These are phyloP conservation scores for Cucurbita pepo DNA, from an alignment of 306 rosid species.

Conservation along the genomic window DNA sequence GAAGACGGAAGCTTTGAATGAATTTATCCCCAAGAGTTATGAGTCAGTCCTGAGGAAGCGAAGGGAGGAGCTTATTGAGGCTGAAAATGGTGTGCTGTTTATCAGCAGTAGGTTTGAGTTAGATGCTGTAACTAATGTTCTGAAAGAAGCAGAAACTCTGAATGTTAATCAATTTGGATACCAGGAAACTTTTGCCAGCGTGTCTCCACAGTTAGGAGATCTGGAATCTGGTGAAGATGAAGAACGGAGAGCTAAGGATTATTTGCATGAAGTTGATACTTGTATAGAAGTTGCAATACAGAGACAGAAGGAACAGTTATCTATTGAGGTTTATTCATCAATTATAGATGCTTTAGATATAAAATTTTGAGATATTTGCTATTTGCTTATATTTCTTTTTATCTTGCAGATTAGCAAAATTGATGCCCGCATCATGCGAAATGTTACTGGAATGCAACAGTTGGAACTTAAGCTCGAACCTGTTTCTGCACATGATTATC, in stretches of 20 bases:
- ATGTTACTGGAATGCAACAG: constrained; percentile 71
- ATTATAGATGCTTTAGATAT: constrained; percentile 6
- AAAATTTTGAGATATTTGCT: constrained; percentile 6
- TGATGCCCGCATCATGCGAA: constrained; percentile 62
- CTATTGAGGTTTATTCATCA: constrained; percentile 56
- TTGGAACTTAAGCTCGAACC: constrained; percentile 70
- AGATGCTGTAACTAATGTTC: too few species aligned
- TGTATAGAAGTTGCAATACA: constrained; percentile 70
- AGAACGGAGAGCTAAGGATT: constrained; percentile 73
- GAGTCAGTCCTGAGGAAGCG: constrained; percentile 64
- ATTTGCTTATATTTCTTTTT: constrained; percentile 17
- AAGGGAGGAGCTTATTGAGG: constrained; percentile 60
- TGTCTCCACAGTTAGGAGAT: constrained; percentile 47
- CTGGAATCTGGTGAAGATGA: constrained; percentile 82
- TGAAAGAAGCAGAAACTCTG: too few species aligned
- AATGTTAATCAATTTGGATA: too few species aligned
- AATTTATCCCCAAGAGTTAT: constrained; percentile 50
- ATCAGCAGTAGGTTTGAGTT: neutral
- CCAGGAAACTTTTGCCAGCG: too few species aligned
- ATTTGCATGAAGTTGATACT: constrained; percentile 60
- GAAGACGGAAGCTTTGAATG: constrained; percentile 51
- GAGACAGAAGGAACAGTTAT: constrained; percentile 67
- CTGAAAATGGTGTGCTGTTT: constrained; percentile 47
- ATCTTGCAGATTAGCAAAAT: constrained; percentile 4
- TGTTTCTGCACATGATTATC: constrained; percentile 70